Evolutionary conservation across 2,329 filamentous ascomycete species (phyloP), one percentile per base, ranked within the genome.

Genomic region (Clathrospora elynae): DNA sequence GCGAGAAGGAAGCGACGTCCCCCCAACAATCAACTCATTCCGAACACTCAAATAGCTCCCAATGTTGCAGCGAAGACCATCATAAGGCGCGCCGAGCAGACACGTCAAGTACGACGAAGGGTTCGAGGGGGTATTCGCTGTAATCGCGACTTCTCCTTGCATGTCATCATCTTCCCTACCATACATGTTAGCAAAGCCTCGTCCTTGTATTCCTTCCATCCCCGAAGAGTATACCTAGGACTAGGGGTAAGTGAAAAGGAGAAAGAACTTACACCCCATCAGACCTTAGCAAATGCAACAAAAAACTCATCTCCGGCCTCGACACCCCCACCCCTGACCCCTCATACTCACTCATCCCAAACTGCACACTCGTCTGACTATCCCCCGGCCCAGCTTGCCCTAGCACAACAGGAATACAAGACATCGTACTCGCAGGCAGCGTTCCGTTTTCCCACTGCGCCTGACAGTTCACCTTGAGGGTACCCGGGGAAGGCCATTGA

Each of bases 21-120:
- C 30, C 24, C 29, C 25, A 13, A 46, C 23, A 14, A 45, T 30
- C 13, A 51, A 20, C 5, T 49, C 40, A n/a, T 36, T 34, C 2
- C 22, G 11, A 6, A 39, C 35, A 25, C 55, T 60, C 42, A 58
- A 23, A 12, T 31, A 22, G 1, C 53, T 42, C 10, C 31, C 32
- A n/a, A 57, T 32, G 4, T 37, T 17, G 23, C 57, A 60, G 7
- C 51, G 35, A 29, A 60, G 5, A 2, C 53, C 55, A 41, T 59
- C 55, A 0, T 49, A 42, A 2, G 55, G 57, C 20, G 32, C 13
- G 2, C 55, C 53, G 1, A 22, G 23, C 2, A 59, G 20, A 19
- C 57, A 59, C 2, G 51, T 59, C 0, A 60, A 40, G 25, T 52
- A 59, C 13, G 50, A 49, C 2, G 34, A 44, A 6, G 45, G 31